Percentiles rank a stretch among this genome's conserved stretches.
Evolutionary conservation across 2,329 filamentous ascomycete genomes (phyloP).

Genomic region (Fusarium veterinarium): DNA sequence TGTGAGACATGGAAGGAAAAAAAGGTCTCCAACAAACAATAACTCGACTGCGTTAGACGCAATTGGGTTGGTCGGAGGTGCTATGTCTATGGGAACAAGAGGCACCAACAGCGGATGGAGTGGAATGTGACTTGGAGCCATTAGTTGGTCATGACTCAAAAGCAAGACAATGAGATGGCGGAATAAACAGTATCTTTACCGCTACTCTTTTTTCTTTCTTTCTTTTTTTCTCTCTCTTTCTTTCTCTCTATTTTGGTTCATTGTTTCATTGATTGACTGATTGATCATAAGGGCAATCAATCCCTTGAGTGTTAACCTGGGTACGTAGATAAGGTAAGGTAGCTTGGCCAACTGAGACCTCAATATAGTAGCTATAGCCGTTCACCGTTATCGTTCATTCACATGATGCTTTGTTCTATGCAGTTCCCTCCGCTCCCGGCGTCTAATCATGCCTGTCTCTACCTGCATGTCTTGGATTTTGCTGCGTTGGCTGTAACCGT

Average conservation of each 20-base stretch:
- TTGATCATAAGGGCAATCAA: neutral
- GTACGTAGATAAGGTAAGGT: neutral
- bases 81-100: conserved; percentile 32
- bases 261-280: neutral
- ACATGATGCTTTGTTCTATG: conserved; percentile 43
- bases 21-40: neutral
- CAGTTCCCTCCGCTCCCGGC: conserved; percentile 38
- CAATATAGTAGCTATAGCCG: neutral
- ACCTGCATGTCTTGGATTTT: conserved; percentile 39
- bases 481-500: conserved; percentile 35
- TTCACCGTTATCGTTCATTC: conserved; percentile 13
- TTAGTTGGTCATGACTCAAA: conserved; percentile 42
- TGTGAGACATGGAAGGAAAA: conserved; percentile 32
- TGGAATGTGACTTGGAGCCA: conserved; percentile 43
- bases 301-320: neutral
- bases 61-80: conserved; percentile 38
- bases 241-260: neutral
- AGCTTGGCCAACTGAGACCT: neutral
- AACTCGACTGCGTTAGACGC: conserved; percentile 30
- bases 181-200: conserved; percentile 11
- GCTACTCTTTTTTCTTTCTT: neutral
- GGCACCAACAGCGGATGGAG: conserved; percentile 29
- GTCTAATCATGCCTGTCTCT: conserved; percentile 28
- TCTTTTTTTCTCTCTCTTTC: neutral
- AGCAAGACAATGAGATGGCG: conserved; percentile 33